A percentile compares a stretch with the other conserved stretches of the same genome.
Conservation (phyloP, 2,329 filamentous ascomycete genomes). For the Alternaria gansuensis region DNA sequence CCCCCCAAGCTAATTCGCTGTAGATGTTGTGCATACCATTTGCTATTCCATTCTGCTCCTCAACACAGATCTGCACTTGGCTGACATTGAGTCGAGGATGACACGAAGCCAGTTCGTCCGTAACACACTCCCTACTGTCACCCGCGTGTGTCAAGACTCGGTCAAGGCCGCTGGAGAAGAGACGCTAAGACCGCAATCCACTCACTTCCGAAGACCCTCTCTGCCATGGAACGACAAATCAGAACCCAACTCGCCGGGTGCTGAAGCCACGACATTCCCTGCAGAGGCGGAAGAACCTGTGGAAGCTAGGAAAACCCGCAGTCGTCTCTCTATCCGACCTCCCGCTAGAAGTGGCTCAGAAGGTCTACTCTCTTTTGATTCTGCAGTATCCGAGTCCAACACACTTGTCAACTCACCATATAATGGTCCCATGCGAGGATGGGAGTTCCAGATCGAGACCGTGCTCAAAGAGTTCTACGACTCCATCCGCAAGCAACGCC, state of each 20-base stretch:
- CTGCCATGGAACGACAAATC: constrained; percentile 50
- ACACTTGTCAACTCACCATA: constrained; percentile 81
- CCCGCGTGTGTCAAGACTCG: constrained; percentile 75
- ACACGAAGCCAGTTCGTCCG: constrained; percentile 93
- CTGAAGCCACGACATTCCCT: constrained; percentile 40
- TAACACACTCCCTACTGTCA: constrained; percentile 92
- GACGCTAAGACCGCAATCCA: constrained; percentile 48
- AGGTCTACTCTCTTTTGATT: constrained; percentile 48
- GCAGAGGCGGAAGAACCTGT: constrained; percentile 46
- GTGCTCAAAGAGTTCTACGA: constrained; percentile 91
- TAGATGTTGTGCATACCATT: constrained; percentile 95
- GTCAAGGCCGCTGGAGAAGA: constrained; percentile 55
- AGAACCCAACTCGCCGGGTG: constrained; percentile 47
- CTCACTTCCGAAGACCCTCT: constrained; percentile 46
- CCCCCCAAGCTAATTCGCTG: constrained; percentile 41
- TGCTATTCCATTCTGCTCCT: constrained; percentile 95
- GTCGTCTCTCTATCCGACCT: constrained; percentile 56
- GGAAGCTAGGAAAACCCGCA: constrained; percentile 51
- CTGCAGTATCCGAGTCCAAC: constrained; percentile 65
- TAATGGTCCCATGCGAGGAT: constrained; percentile 76
- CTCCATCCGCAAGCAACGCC: constrained; percentile 85
- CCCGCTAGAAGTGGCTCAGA: constrained; percentile 50
- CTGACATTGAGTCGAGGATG: constrained; percentile 97
- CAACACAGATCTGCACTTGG: constrained; percentile 94
- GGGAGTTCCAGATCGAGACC: constrained; percentile 89